These are phyloP conservation scores for Musa balbisiana DNA, from an alignment of 202 grass and related monocot genomes.

Conservation along the genomic window DNA sequence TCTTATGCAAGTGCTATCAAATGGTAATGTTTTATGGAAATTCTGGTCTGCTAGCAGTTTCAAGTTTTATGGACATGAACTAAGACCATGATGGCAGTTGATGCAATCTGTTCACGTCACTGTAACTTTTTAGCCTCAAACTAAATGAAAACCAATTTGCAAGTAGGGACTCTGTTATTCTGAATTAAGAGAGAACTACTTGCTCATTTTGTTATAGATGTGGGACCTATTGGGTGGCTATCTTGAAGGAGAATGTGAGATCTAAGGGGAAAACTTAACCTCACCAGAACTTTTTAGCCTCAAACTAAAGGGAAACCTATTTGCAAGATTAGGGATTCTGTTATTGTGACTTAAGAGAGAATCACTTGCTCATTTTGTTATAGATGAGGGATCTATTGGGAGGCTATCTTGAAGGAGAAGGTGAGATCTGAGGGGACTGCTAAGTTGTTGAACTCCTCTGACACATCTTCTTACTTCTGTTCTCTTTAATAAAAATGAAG, in stretches of 20 bases:
- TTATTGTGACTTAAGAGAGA: background rate
- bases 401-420: background rate
- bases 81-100: background rate
- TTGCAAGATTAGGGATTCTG: background rate
- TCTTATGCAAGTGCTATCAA: background rate
- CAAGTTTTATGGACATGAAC: background rate
- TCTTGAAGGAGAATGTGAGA: background rate
- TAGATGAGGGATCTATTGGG: background rate
- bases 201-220: background rate
- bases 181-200: background rate
- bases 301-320: background rate
- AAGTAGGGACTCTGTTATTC: background rate
- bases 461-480: too few relatives aligned
- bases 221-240: background rate
- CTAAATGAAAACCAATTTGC: background rate
- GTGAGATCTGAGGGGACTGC: background rate
- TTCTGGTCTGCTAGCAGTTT: background rate
- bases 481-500: too few relatives aligned
- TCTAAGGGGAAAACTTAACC: too few relatives aligned
- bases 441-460: too few relatives aligned
- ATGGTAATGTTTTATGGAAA: background rate
- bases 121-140: constrained; percentile 1
- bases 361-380: background rate
- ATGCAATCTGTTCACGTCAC: background rate
- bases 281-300: constrained; percentile 1